Evolutionary conservation across 139 green algal species (phyloP).

Genomic region (Zygnema cylindricum): DNA sequence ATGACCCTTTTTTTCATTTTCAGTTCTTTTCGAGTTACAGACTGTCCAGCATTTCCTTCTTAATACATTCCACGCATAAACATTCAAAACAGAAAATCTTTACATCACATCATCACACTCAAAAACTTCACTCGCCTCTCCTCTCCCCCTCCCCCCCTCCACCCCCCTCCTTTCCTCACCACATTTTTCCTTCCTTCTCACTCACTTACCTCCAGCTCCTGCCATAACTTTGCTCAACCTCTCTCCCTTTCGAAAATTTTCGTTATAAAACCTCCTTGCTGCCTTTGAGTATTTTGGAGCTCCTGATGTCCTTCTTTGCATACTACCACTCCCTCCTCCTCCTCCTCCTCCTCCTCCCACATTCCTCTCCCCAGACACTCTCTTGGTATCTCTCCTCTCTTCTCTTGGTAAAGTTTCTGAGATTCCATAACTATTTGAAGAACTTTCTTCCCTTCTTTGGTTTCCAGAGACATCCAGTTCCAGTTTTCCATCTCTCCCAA

Average conservation of each 20-base stretch:
- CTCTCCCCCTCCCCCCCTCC: background rate
- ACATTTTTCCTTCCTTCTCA: conserved; percentile 10
- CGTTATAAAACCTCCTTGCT: conserved; percentile 45
- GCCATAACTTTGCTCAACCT: conserved; percentile 51
- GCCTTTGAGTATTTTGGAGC: conserved; percentile 48
- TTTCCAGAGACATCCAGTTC: background rate
- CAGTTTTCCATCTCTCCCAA: background rate
- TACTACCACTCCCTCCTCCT: background rate
- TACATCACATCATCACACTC: no score
- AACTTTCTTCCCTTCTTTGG: background rate
- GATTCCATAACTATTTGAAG: background rate
- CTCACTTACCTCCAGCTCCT: conserved; percentile 34
- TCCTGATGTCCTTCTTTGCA: background rate
- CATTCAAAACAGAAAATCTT: no score
- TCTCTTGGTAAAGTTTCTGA: background rate
- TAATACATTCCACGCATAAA: no score
- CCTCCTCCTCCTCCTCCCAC: background rate
- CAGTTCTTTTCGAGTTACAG: no score
- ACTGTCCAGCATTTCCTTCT: no score
- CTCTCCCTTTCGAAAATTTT: conserved; percentile 20
- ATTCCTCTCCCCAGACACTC: background rate
- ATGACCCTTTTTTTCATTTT: conserved; percentile 24
- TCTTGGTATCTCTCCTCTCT: conserved; percentile 1
- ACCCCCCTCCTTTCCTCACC: background rate
- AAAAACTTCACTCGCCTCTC: conserved; percentile 5